Base-by-base conservation (phyloP, 441 rosid genomes). In the Populus hybrid region DNA sequence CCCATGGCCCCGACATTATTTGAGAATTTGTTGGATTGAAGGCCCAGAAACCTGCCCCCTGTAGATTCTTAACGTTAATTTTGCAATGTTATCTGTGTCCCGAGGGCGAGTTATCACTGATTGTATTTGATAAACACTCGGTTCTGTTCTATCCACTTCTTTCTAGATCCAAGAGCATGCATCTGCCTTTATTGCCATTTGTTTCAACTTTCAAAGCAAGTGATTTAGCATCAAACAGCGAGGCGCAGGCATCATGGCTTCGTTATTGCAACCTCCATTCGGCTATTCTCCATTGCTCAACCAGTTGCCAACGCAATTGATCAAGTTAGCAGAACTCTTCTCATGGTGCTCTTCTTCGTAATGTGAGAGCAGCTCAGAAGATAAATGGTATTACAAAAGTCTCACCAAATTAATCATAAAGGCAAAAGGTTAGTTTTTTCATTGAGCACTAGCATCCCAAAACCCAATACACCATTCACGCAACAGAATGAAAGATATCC, bases 1-100 rank as follows among this genome's bases (percentile, higher is more conserved):
- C 84, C 87, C 5, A 92, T 89, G 92, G 91, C 95, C 24, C 85
- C 92, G 1, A 94, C 90, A 80, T 81, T 91, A 71, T 90, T 94
- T 20, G 90, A 90, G 77, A 93, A 90, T 80, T 82, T 92, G 74
- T 93, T 67, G 99, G 98, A 14, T 77, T 89, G 73, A 90, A 88
- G 83, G 83, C 87, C 61, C 82, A 50, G 65, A 76, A 78, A 75
- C 75, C 69, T 42, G 77, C 36, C 11, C 11, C 69, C 86, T 36
- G 80, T 78, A 30, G 83, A 78, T 67, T 79, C 57, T 4, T 12
- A 46, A 14, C 16, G 57, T 46, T 11, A 46, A 46, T 46, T 12
- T 5, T 46, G 20, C 1, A 46, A 14, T 14, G 20, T 4, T 46
- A 46, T 4, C 6, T 12, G 57, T 11, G 53, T 12, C 20, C 18